Percentiles rank a stretch among this genome's conserved stretches.
phyloP scores from a whole-genome alignment of 108 stramenopile species.

The Thalassiosira profunda region DNA sequence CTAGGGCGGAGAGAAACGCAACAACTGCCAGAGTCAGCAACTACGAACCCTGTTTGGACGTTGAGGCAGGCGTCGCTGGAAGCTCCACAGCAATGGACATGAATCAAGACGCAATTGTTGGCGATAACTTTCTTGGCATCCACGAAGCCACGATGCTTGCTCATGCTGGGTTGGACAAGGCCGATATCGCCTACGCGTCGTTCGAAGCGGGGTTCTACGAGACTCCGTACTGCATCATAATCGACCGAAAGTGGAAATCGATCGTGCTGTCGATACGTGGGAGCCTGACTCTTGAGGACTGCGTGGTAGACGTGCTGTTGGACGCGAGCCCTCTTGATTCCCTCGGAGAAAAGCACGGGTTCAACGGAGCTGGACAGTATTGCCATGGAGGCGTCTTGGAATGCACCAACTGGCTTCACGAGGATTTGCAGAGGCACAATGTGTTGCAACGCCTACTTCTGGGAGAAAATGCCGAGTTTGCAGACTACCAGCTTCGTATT shows the following conservation, averaged over 20 bases:
- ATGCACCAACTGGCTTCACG: slow-evolving; percentile 79
- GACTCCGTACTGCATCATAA: slow-evolving; percentile 93
- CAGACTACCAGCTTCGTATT: slow-evolving; percentile 81
- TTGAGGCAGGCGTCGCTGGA: background rate
- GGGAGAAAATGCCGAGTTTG: slow-evolving; percentile 59
- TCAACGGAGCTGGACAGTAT: slow-evolving; percentile 83
- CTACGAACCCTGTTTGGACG: background rate
- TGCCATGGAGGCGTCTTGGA: slow-evolving; percentile 89
- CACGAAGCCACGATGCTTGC: slow-evolving; percentile 82
- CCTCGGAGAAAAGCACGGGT: slow-evolving; percentile 83
- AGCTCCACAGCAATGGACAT: background rate
- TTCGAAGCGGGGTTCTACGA: slow-evolving; percentile 77
- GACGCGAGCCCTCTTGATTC: slow-evolving; percentile 84
- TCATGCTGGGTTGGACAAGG: slow-evolving; percentile 69
- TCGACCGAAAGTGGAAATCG: slow-evolving; percentile 87
- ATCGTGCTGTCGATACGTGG: slow-evolving; percentile 95
- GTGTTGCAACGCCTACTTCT: slow-evolving; percentile 66
- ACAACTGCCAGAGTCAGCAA: background rate
- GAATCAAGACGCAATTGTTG: slow-evolving; percentile 26
- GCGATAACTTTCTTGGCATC: slow-evolving; percentile 78
- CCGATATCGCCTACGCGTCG: slow-evolving; percentile 92
- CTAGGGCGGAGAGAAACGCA: background rate
- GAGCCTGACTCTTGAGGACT: slow-evolving; percentile 95
- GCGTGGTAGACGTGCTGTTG: slow-evolving; percentile 92
- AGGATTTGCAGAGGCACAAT: slow-evolving; percentile 77